Conservation (phyloP, 768 basidiomycete genomes). For the button mushroom (Agaricus bisporus) region DNA sequence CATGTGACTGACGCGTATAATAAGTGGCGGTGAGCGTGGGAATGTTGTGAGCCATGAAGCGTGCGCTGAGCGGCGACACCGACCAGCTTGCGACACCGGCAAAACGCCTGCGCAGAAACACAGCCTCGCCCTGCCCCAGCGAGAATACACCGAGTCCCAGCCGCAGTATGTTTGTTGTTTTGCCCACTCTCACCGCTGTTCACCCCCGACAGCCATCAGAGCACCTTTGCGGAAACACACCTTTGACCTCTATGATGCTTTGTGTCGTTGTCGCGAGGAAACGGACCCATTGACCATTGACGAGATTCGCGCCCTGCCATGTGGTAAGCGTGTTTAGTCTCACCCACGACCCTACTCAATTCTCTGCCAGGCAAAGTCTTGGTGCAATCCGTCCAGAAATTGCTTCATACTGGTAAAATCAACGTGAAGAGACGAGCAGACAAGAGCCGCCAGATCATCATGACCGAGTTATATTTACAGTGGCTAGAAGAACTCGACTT, state of each 20-base stretch:
- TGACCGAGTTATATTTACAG: slow-evolving; percentile 36
- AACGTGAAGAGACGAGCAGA: slow-evolving; percentile 25
- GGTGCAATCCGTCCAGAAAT: slow-evolving; percentile 19
- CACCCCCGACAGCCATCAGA: background rate
- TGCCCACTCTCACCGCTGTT: background rate
- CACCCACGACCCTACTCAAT: background rate
- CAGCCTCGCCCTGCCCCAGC: slow-evolving; percentile 19
- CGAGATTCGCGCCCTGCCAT: background rate
- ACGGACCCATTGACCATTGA: background rate
- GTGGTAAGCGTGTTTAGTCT: slow-evolving; percentile 13
- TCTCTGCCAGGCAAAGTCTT: background rate
- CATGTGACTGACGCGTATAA: slow-evolving; percentile 20
- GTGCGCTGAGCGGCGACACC: slow-evolving; percentile 7
- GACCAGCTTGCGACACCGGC: background rate
- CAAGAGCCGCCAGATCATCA: slow-evolving; percentile 24
- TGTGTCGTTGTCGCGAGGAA: background rate
- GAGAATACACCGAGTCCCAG: slow-evolving; percentile 15
- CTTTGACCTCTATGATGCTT: background rate
- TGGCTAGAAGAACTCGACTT: slow-evolving; percentile 36
- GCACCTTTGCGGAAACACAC: background rate
- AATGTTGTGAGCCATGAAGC: slow-evolving; percentile 10
- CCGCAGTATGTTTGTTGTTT: background rate
- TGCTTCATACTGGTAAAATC: slow-evolving; percentile 27
- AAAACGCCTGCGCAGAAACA: background rate
- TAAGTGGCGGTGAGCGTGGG: background rate